Conservation (phyloP, 148 eudicot genomes). For the Chenopodium formosanum region DNA sequence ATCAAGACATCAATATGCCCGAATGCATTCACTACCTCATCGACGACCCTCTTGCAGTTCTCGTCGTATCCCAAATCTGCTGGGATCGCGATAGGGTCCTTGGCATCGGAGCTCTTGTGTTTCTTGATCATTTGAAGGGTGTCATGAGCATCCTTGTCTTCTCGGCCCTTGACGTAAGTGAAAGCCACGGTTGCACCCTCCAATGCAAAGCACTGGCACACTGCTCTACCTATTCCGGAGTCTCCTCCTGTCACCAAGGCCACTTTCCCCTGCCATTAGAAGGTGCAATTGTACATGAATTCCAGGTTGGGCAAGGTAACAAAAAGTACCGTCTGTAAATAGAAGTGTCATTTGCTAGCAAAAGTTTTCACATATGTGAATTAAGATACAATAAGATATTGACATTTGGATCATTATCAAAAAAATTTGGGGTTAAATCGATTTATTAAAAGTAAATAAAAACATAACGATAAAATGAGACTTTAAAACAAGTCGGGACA, state of each 20-base stretch:
- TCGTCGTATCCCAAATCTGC: constrained; percentile 68
- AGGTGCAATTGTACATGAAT: neutral
- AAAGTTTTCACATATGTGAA: too few species aligned
- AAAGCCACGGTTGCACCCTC: constrained; percentile 95
- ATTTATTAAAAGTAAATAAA: too few species aligned
- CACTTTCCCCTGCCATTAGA: constrained; percentile 64
- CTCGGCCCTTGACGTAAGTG: constrained; percentile 73
- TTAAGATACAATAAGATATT: too few species aligned
- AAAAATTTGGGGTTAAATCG: too few species aligned
- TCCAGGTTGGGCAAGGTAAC: too few species aligned
- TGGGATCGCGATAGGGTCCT: constrained; percentile 67
- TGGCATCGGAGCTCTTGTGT: constrained; percentile 45
- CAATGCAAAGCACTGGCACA: constrained; percentile 53
- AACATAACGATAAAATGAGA: too few species aligned
- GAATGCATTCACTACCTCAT: constrained; percentile 57
- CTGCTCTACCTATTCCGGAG: constrained; percentile 89
- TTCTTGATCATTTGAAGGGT: constrained; percentile 54
- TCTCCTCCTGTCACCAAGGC: constrained; percentile 91
- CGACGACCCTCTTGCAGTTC: constrained; percentile 70
- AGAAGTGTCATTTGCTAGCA: too few species aligned
- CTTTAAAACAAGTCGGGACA: too few species aligned
- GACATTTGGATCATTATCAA: too few species aligned
- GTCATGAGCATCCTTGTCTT: constrained; percentile 73
- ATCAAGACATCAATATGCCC: constrained; percentile 74
- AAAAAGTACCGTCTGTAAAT: too few species aligned